Evolutionary conservation across 129 eudicot species (phyloP).

Genomic region (Centaurea solstitialis): DNA sequence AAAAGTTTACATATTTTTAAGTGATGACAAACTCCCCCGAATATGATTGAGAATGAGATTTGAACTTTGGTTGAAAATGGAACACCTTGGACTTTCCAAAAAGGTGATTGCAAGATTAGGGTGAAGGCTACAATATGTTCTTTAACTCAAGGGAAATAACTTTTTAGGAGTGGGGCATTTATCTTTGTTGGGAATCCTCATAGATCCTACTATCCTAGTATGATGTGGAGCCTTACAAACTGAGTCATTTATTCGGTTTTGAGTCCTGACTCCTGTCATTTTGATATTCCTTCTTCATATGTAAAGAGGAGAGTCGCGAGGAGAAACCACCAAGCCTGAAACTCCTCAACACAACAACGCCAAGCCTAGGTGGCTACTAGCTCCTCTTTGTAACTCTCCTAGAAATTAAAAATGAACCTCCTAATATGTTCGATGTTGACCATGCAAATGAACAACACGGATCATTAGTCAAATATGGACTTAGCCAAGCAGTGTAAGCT

Average conservation of each 20-base stretch:
- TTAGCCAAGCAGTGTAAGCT: neutral
- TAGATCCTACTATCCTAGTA: neutral
- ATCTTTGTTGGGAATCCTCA: neutral
- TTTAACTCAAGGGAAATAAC: neutral
- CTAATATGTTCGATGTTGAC: constrained; percentile 3
- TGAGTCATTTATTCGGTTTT: constrained; percentile 2
- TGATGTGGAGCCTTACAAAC: neutral
- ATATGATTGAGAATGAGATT: neutral
- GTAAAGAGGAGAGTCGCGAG: neutral
- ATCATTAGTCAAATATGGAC: neutral
- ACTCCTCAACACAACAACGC: neutral
- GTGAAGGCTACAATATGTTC: neutral
- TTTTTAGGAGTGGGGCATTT: neutral
- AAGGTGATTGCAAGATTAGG: neutral
- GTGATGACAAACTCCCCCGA: neutral
- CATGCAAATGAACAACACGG: neutral
- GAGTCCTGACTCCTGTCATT: neutral
- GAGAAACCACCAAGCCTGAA: neutral
- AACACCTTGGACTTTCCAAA: neutral
- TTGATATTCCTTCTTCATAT: neutral
- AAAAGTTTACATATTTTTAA: neutral
- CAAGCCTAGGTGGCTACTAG: neutral
- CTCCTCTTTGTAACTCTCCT: neutral
- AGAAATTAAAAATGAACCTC: neutral
- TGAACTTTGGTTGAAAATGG: neutral